A percentile compares a stretch with the other conserved stretches of the same genome.
Evolutionary conservation across 306 rosid species (phyloP).

Genomic region (Corylus avellana): DNA sequence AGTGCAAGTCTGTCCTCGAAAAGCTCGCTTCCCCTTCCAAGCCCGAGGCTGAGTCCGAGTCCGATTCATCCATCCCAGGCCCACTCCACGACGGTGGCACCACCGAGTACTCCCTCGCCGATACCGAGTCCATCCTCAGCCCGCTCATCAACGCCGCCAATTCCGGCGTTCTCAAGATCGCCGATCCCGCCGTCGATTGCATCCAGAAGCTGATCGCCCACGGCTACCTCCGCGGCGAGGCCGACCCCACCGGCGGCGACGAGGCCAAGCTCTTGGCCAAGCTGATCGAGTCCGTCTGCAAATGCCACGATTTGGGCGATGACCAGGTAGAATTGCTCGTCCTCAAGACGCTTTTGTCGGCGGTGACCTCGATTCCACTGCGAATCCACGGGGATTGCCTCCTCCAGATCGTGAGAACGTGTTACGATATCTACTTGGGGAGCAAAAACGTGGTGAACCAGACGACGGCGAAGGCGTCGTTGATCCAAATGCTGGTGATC

Average conservation of each 20-base stretch:
- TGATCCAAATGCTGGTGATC: constrained; percentile 95
- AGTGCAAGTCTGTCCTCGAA: constrained; percentile 90
- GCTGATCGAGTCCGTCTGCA: constrained; percentile 87
- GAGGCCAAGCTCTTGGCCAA: constrained; percentile 79
- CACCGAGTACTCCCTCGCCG: constrained; percentile 67
- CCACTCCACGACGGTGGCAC: constrained; percentile 93
- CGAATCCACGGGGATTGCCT: constrained; percentile 94
- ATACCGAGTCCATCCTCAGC: constrained; percentile 74
- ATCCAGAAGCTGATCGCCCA: constrained; percentile 88
- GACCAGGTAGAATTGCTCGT: constrained; percentile 80
- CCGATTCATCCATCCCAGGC: constrained; percentile 61
- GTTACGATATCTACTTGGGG: constrained; percentile 84
- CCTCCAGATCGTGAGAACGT: constrained; percentile 85
- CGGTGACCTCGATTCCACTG: constrained; percentile 89
- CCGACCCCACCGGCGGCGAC: constrained; percentile 56
- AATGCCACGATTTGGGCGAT: constrained; percentile 85
- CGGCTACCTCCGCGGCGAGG: constrained; percentile 93
- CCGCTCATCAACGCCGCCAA: constrained; percentile 85
- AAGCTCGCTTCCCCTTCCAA: constrained; percentile 47
- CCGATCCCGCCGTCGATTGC: constrained; percentile 97
- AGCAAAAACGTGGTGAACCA: constrained; percentile 92
- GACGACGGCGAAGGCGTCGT: constrained; percentile 92
- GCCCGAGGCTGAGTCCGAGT: constrained; percentile 44
- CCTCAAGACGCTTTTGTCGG: constrained; percentile 80
- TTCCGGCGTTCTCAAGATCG: constrained; percentile 78